These are phyloP conservation scores for Leishmania turanica DNA, from an alignment of 208 protist genomes.

Conservation along the genomic window DNA sequence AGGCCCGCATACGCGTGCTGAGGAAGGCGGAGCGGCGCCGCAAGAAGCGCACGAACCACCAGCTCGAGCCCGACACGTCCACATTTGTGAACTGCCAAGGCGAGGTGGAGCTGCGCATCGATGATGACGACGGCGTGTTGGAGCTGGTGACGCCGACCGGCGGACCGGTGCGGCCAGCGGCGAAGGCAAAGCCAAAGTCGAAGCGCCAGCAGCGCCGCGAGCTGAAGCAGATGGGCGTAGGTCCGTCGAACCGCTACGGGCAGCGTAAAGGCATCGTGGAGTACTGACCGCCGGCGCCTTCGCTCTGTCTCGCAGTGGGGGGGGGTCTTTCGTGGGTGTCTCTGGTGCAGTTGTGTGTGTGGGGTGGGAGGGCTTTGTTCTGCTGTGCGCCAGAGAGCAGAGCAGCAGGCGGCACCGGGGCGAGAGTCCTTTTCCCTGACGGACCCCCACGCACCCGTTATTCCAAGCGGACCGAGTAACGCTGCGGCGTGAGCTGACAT, in stretches of 20 bases:
- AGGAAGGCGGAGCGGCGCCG: conserved; percentile 40
- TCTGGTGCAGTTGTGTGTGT: neutral
- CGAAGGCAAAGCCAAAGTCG: conserved; percentile 49
- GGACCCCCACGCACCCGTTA: neutral
- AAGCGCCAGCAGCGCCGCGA: conserved; percentile 77
- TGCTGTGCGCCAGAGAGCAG: neutral
- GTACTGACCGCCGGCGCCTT: conserved; percentile 30
- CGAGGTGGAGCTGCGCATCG: conserved; percentile 84
- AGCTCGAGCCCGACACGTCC: conserved; percentile 72
- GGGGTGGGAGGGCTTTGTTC: neutral
- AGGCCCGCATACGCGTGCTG: conserved; percentile 36
- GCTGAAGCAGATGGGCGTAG: conserved; percentile 52
- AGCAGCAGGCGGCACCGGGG: neutral
- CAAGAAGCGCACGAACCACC: conserved; percentile 71
- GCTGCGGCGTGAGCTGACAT: neutral
- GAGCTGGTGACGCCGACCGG: conserved; percentile 43
- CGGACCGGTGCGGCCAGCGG: conserved; percentile 31
- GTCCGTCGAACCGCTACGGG: conserved; percentile 62
- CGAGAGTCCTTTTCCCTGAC: too few species aligned
- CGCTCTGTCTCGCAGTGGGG: neutral
- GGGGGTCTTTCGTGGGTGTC: neutral
- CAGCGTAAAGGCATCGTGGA: conserved; percentile 65
- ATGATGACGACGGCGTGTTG: conserved; percentile 89
- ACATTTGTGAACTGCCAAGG: conserved; percentile 81
- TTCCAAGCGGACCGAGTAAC: neutral